Conservation (phyloP, 768 basidiomycete genomes). For the Boletus huronensis region DNA sequence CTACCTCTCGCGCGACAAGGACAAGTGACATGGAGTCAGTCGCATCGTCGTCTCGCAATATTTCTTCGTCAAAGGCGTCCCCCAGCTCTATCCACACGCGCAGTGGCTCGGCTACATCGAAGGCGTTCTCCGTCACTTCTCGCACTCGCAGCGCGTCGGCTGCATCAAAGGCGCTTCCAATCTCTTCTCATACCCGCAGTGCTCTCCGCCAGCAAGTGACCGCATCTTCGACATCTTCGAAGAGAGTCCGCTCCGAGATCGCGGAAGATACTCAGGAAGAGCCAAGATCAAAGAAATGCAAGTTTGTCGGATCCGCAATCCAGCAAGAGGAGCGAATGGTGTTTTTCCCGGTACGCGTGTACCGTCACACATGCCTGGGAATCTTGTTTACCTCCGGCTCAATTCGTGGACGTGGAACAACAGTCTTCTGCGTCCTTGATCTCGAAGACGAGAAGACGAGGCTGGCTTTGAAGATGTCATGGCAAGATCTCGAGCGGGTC, state of each 20-base stretch:
- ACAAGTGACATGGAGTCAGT: background rate
- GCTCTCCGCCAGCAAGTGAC: background rate
- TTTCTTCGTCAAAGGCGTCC: too few species aligned
- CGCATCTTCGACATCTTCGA: background rate
- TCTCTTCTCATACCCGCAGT: background rate
- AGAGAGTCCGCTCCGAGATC: background rate
- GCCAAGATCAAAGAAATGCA: background rate
- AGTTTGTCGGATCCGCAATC: background rate
- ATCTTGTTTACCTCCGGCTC: conserved; percentile 10
- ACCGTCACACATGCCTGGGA: background rate
- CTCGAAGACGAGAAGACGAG: background rate
- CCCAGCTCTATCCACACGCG: too few species aligned
- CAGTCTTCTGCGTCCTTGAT: background rate
- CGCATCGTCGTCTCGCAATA: background rate
- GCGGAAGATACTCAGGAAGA: background rate
- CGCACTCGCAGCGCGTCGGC: background rate
- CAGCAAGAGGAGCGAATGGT: background rate
- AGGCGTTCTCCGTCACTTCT: background rate
- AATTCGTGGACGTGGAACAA: conserved; percentile 13
- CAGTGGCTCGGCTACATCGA: too few species aligned
- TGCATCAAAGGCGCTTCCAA: background rate
- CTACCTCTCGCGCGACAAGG: background rate
- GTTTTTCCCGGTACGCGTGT: conserved; percentile 1
- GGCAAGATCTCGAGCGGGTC: conserved; percentile 6
- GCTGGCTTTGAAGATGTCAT: conserved; percentile 4